Evolutionary conservation across 345 rosid species (phyloP), one percentile per base, ranked within the genome.

Genomic region (Erucastrum elatum): DNA sequence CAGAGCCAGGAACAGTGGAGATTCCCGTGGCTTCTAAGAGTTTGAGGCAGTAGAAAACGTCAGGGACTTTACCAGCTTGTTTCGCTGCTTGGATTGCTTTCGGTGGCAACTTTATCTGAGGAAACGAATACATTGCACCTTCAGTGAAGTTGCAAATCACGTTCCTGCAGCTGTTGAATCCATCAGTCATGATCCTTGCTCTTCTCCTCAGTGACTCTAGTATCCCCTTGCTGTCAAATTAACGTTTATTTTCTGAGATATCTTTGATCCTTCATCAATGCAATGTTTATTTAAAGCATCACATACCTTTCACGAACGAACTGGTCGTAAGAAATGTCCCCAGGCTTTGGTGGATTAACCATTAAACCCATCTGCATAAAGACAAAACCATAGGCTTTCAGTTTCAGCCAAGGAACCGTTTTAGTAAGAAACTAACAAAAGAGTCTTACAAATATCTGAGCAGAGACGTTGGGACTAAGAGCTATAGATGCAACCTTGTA

Each of bases 71-170:
- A 30, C 91, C 97, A 6, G 91, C 90, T 74, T 60, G 72, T 73
- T 86, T 88, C 60, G 98, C 99, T 21, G 93, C 97, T 84, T 93
- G 97, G 49, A 91, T 82, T 37, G 98, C 99, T 80, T 81, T 88
- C 2, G 92, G 85, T 30, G 99, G 98, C 80, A 95, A 30, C 12
- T 84, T 82, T 75, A 95, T 86, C 87, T 95, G 99, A 80, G 99
- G 99, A 81, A 95, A 95, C 5, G 99, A 95, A 78, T 95, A 95
- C 98, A 95, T 95, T 56, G 99, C 99, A 81, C 99, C 99, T 89
- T 95, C 98, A 1, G 98, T 95, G 89, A 95, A 95, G 75, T 95
- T 95, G 74, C 99, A 95, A n/a, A 91, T 88, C 1, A 95, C 98
- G 68, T 95, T 95, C 79, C 83, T 90, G 90, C 98, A 91, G 90